phyloP scores from a whole-genome alignment of 2,329 filamentous ascomycete species.

The Hypoxylon sp. region DNA sequence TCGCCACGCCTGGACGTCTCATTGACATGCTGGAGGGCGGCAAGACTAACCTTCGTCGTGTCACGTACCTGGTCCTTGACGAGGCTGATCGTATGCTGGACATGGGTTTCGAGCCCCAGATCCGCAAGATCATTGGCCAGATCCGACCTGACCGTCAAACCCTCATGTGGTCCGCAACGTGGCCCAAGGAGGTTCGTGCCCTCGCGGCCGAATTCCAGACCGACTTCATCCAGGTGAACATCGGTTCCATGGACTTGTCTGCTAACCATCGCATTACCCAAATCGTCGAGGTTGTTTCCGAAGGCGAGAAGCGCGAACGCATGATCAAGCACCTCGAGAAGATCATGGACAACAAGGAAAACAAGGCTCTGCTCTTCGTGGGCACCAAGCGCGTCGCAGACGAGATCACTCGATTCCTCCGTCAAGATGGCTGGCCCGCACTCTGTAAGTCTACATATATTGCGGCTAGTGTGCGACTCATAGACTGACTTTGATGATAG shows the following conservation, averaged over 20 bases:
- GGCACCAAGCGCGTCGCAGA: conserved; percentile 95
- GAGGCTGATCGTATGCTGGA: conserved; percentile 99
- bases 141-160: conserved; percentile 98
- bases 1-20: conserved; percentile 95
- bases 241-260: conserved; percentile 93
- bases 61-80: conserved; percentile 97
- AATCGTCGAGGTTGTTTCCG: conserved; percentile 93
- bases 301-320: conserved; percentile 96
- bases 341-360: conserved; percentile 94
- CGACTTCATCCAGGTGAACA: conserved; percentile 99
- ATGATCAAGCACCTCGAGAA: conserved; percentile 98
- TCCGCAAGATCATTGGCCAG: conserved; percentile 97
- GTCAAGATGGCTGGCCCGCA: conserved; percentile 97
- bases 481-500: conserved; percentile 60
- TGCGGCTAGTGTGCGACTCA: conserved; percentile 54
- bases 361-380: conserved; percentile 96
- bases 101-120: conserved; percentile 99
- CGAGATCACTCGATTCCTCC: conserved; percentile 95
- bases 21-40: conserved; percentile 99
- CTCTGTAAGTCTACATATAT: conserved; percentile 74
- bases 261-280: conserved; percentile 98
- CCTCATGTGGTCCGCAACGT: conserved; percentile 99
- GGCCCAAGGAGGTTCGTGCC: conserved; percentile 97
- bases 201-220: conserved; percentile 89
- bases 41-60: conserved; percentile 96